Base-by-base conservation (phyloP, 2,329 filamentous ascomycete genomes). In the Tolypocladium paradoxum region DNA sequence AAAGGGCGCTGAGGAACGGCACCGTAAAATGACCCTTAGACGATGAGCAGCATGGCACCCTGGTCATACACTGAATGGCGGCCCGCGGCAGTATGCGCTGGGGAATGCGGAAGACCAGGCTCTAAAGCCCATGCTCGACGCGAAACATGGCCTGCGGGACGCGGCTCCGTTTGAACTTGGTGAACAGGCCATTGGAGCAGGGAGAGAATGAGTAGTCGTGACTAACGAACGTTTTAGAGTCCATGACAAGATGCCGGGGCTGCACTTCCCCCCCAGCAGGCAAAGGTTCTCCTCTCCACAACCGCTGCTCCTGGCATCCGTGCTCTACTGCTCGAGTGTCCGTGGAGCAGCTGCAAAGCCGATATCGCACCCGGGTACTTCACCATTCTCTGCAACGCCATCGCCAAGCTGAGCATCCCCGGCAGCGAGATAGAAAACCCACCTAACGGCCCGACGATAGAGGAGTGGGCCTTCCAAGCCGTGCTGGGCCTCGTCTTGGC, bases 181-280 rank as follows among this genome's bases (percentile, higher is more conserved):
- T 5, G 27, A 27, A 27, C 27, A 5, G 5, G 27, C 27, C 27
- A 27, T 27, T 27, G 27, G 27, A 5, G 27, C 3, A 27, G 3
- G n/a, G n/a, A n/a, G n/a, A n/a, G n/a, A n/a, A n/a, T n/a, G n/a
- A n/a, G n/a, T n/a, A n/a, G n/a, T 27, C 27, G 27, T 27, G 27
- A 27, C 27, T 27, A 27, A 27, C 27, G 27, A 27, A 27, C 27
- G 5, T 27, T 40, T n/a, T 46, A 73, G 70, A 5, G 75, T 75
- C 49, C 68, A 75, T 53, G 69, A 72, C 34, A 70, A 66, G 35
- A 73, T 74, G 66, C 71, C 70, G 0, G 70, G 70, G 1, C 57
- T 76, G 3, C 73, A 75, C 55, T 75, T 75, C 49, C 64, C 75
- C 12, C 71, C 73, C 0, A 67, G 64, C 22, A 73, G 70, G 34